Evolutionary conservation across 345 rosid genomes (phyloP).

Genomic region (Bruguiera gymnorhiza): DNA sequence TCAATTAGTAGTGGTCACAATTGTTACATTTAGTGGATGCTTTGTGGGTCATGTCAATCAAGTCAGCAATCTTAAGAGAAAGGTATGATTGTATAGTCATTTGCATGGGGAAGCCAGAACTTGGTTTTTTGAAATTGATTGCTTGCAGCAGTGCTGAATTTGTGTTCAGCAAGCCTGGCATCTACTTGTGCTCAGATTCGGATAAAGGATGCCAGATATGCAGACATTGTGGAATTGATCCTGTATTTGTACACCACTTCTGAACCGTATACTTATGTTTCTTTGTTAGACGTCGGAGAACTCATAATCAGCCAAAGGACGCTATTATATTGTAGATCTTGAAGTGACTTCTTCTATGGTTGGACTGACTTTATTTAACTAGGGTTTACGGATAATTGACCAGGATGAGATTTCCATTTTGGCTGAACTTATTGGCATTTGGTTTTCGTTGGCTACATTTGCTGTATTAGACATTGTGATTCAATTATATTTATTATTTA

Average conservation of each 20-base stretch:
- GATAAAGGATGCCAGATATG: constrained; percentile 16
- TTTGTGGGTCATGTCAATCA: constrained; percentile 8
- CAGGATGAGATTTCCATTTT: no score
- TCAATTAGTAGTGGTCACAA: background rate
- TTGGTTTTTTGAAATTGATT: constrained; percentile 19
- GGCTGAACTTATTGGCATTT: no score
- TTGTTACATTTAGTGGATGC: constrained; percentile 5
- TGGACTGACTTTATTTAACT: no score
- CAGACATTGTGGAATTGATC: constrained; percentile 26
- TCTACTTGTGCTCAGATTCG: constrained; percentile 7
- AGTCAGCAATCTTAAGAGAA: constrained; percentile 5
- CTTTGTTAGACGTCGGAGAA: background rate
- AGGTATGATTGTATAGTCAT: constrained; percentile 16
- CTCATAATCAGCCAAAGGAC: background rate
- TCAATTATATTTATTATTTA: no score
- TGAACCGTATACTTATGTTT: background rate
- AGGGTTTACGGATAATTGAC: no score
- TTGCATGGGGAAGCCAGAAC: constrained; percentile 22
- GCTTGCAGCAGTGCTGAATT: constrained; percentile 26
- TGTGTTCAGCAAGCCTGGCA: constrained; percentile 4
- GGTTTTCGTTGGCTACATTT: no score
- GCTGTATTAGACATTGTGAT: no score
- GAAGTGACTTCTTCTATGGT: background rate
- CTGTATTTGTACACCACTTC: background rate
- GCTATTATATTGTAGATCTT: background rate